Base-by-base conservation (phyloP, 176 grass and related monocot genomes). In the Leersia perrieri region DNA sequence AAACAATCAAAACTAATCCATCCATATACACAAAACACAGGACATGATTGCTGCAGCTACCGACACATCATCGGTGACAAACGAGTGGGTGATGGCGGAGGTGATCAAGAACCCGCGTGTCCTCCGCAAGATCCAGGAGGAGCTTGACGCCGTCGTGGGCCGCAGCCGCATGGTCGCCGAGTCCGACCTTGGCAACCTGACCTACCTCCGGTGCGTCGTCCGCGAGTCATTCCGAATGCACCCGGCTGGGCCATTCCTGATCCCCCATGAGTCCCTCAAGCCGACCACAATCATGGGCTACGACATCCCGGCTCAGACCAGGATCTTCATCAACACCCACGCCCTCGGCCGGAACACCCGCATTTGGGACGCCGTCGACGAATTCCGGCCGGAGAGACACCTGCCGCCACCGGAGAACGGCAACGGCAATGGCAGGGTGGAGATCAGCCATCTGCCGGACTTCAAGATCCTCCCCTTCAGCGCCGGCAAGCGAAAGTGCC, bases 61-160 rank as follows among this genome's bases (percentile, higher is more conserved):
- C 0, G 92, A 98, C 22, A 98, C 92, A 1, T 91, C 90, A 0
- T 76, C 90, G 2, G 95, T 98, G 78, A 93, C 86, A 14, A 95
- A 89, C 51, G 95, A 98, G 38, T 98, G 95, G 95, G 95, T 89
- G 75, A 98, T 95, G 95, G 86, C 88, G 0, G 95, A 98, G 81
- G 92, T 91, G 88, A 98, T 98, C 72, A 90, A 88, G 72, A 91
- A 88, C 70, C 92, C 95, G 4, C 76, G 84, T 41, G 85, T 98
- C 47, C 92, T 95, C 39, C 45, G 35, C 20, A 78, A 76, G 27
- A 81, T 95, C 42, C 95, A 98, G 85, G 77, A 84, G 27, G 95
- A 98, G 81, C 92, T 98, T 0, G 92, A 98, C 72, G 44, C 44
- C 0, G 75, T 98, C 0, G 68, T 95, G 1, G 95, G 90, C 62